Conservation (phyloP, 1,139 yeast species). For the Kluyveromyces sp. region DNA sequence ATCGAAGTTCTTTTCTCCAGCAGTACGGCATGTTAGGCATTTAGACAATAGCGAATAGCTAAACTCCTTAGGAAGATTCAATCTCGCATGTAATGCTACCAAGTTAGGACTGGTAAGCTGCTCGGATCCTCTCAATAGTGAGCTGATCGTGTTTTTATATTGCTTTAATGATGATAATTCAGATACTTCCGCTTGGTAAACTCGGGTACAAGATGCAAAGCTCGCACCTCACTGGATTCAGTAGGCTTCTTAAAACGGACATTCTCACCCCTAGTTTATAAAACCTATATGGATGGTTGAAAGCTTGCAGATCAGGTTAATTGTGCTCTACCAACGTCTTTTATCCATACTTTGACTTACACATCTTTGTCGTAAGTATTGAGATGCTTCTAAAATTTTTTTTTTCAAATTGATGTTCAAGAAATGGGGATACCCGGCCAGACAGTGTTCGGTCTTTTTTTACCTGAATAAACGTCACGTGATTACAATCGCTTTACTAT, state of each 20-base stretch:
- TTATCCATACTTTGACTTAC: too few relatives aligned
- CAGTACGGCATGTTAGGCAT: constrained; percentile 51
- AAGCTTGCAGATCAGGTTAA: too few relatives aligned
- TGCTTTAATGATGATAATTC: constrained; percentile 2
- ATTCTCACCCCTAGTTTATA: neutral
- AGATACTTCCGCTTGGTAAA: constrained; percentile 1
- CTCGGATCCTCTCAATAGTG: neutral
- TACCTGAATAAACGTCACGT: too few relatives aligned
- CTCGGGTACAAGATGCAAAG: constrained; percentile 1
- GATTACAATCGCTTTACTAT: too few relatives aligned
- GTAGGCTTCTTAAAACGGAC: neutral
- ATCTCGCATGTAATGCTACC: constrained; percentile 72
- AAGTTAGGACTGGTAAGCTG: constrained; percentile 26
- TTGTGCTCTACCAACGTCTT: neutral
- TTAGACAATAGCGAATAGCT: constrained; percentile 68
- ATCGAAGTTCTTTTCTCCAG: constrained; percentile 38
- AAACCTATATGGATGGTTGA: too few relatives aligned
- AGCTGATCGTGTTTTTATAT: constrained; percentile 1
- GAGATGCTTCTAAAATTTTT: too few relatives aligned
- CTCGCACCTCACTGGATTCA: constrained; percentile 5
- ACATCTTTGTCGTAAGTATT: too few relatives aligned
- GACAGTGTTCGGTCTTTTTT: too few relatives aligned
- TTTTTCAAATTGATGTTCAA: too few relatives aligned
- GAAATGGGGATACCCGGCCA: too few relatives aligned
- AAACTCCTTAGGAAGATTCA: constrained; percentile 50